Base-by-base conservation (phyloP, 2,329 filamentous ascomycete species). In the Venturiaceae sp. region DNA sequence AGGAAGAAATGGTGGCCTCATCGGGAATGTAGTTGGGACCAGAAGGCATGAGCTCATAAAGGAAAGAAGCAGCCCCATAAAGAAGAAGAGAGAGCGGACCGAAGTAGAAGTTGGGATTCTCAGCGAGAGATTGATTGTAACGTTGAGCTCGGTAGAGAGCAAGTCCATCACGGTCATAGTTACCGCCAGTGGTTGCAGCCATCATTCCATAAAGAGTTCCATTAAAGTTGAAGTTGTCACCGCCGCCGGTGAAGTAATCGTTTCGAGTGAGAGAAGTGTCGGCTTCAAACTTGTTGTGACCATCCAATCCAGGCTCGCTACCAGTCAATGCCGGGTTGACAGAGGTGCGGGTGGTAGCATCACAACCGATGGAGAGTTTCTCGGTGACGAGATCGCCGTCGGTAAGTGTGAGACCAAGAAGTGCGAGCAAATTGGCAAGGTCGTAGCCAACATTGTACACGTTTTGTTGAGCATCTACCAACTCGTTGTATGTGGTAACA, bases 401-500 rank as follows among this genome's bases (percentile, higher is more conserved):
- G 34, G 69, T 69, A 4, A 71, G 62, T 13, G 66, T 66, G 5
- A 77, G 66, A 56, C 72, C 73, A 7, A 75, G 68, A 7, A 69
- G 64, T 3, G 74, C 73, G 11, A 76, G 68, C 13, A 74, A 63
- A 30, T 67, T 66, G 8, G 74, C 70, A 26, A 76, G 66, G 60
- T 75, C 73, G 55, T 72, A 75, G 53, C 68, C 72, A 23, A 76
- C 70, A 37, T 76, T 76, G 66, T 75, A 77, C 28, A 76, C 59
- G 53, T 77, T 76, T 63, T 76, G 74, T 52, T 75, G 72, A 33
- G 73, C 73, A 60, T 75, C 72, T 52, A 77, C 72, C n/a, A 76
- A 68, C 63, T 77, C 74, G 46, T 66, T 69, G 66, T 71, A 74
- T 30, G 67, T 76, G 13, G 68, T 69, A 28, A 53, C 21, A 5